Conservation (phyloP, 192 early-diverging fungal species). For the Backusella mclennaniae region DNA sequence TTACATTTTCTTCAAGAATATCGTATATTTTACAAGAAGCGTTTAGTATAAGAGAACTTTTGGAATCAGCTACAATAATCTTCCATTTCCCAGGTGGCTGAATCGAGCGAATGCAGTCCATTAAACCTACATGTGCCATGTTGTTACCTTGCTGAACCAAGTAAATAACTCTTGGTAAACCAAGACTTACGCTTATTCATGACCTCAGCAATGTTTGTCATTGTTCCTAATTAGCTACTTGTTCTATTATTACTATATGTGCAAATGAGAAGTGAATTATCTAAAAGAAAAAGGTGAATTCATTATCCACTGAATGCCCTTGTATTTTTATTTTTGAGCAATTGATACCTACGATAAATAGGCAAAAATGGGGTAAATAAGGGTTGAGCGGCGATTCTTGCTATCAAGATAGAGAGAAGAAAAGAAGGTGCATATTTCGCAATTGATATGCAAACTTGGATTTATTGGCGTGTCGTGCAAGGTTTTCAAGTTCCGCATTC, state of each 20-base stretch:
- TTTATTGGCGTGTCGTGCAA: no score
- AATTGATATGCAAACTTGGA: no score
- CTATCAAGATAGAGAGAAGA: no score
- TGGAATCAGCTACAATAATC: conserved; percentile 77
- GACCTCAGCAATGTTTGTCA: background rate
- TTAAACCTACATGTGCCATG: conserved; percentile 38
- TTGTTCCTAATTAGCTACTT: background rate
- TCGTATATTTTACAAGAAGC: conserved; percentile 75
- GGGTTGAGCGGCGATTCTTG: no score
- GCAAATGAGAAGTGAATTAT: background rate
- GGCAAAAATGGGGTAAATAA: no score
- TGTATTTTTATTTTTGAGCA: no score
- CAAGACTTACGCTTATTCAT: conserved; percentile 2
- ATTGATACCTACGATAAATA: no score
- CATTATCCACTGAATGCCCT: background rate
- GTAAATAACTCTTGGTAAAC: no score
- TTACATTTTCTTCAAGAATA: conserved; percentile 69
- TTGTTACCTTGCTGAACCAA: no score
- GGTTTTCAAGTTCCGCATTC: no score
- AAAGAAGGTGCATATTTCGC: no score
- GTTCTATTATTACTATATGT: background rate
- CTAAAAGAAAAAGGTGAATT: background rate
- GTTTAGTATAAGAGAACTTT: conserved; percentile 68
- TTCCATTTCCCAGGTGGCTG: conserved; percentile 78
- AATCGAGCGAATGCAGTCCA: conserved; percentile 77